Conservation (phyloP, 495 filamentous ascomycete species). For the Lasiosphaeria miniovina region DNA sequence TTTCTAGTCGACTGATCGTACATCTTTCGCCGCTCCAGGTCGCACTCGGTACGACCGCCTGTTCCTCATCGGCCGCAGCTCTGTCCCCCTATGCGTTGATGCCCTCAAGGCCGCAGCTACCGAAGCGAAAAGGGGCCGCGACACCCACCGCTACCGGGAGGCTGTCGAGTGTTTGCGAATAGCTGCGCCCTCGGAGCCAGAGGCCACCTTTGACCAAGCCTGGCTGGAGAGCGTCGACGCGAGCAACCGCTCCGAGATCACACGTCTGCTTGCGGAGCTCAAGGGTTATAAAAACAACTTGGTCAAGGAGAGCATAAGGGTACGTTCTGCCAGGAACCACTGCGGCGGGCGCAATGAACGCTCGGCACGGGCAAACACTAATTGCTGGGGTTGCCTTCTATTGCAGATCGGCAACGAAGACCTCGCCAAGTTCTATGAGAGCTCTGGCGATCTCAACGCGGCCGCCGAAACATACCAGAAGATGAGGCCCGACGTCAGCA, state of each 20-base stretch:
- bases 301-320: conserved; percentile 94
- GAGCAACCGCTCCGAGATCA: conserved; percentile 62
- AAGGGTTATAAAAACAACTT: conserved; percentile 96
- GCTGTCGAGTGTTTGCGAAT: conserved; percentile 62
- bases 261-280: conserved; percentile 75
- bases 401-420: conserved; percentile 48
- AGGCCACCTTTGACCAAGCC: conserved; percentile 60
- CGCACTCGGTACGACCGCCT: conserved; percentile 76
- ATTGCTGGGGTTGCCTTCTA: not conserved
- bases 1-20: not conserved
- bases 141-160: conserved; percentile 67
- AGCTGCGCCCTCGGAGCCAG: conserved; percentile 63
- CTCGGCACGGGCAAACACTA: not conserved
- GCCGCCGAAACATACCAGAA: conserved; percentile 41
- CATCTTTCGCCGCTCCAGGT: conserved; percentile 40
- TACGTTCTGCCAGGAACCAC: conserved; percentile 37
- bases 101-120: conserved; percentile 73
- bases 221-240: conserved; percentile 67
- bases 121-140: conserved; percentile 74
- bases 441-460: conserved; percentile 38
- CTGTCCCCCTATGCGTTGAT: conserved; percentile 71
- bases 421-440: conserved; percentile 45
- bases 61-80: conserved; percentile 73
- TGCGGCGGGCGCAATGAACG: not conserved
- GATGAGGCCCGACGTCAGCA: conserved; percentile 49